Percentiles rank a stretch among this genome's conserved stretches.
Evolutionary conservation across 257 asterid genomes (phyloP).

Genomic region (Solanum paucissectum): DNA sequence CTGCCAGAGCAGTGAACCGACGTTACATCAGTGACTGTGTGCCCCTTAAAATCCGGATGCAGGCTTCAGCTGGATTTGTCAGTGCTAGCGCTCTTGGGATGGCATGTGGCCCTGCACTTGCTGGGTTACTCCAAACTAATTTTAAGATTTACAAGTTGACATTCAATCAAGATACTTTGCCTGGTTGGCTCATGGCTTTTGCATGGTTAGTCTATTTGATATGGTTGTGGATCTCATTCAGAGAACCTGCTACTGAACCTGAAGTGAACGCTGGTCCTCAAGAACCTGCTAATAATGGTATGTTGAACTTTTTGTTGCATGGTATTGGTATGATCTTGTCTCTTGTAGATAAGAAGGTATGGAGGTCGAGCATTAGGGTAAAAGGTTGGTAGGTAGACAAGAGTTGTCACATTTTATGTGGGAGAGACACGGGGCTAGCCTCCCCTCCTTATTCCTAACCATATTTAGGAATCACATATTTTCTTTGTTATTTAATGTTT

Average conservation of each 20-base stretch:
- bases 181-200: constrained; percentile 96
- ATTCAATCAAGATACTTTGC: constrained; percentile 75
- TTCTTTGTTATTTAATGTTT: neutral
- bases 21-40: constrained; percentile 96
- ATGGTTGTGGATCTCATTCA: constrained; percentile 82
- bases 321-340: neutral
- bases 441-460: neutral
- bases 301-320: constrained; percentile 1
- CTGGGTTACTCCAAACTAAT: constrained; percentile 72
- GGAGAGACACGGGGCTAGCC: neutral
- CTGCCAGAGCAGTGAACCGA: constrained; percentile 95
- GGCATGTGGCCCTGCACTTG: constrained; percentile 99
- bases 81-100: constrained; percentile 99
- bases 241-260: constrained; percentile 57
- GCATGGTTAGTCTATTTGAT: constrained; percentile 66
- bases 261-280: constrained; percentile 26
- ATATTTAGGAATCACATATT: neutral
- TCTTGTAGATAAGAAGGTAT: neutral
- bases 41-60: constrained; percentile 85
- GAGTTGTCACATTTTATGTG: neutral
- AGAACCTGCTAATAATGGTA: constrained; percentile 48
- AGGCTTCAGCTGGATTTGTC: constrained; percentile 97
- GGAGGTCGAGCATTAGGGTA: neutral
- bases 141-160: constrained; percentile 61
- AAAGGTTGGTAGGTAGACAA: neutral